These are phyloP conservation scores for Apocynum venetum DNA, from an alignment of 257 asterid genomes.

Conservation along the genomic window DNA sequence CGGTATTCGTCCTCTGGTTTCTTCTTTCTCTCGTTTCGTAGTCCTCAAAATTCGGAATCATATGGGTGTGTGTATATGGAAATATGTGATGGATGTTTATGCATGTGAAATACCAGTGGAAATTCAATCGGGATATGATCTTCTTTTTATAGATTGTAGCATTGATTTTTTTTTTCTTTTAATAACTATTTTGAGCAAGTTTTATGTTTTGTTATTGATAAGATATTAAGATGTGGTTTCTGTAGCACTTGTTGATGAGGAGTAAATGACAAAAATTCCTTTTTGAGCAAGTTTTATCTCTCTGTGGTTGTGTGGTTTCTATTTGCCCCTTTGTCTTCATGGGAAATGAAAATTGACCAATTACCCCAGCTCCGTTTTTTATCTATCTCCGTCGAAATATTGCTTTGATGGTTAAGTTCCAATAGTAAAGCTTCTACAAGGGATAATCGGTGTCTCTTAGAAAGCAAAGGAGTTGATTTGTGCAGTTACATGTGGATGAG, in stretches of 20 bases:
- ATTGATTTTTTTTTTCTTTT: neutral
- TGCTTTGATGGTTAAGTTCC: neutral
- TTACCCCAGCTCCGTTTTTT: neutral
- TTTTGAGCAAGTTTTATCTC: neutral
- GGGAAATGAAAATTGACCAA: neutral
- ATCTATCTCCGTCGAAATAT: neutral
- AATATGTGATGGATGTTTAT: neutral
- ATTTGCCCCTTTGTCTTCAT: neutral
- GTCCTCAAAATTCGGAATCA: neutral
- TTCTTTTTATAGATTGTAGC: neutral
- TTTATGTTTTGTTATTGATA: neutral
- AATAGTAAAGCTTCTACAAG: neutral
- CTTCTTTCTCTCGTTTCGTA: neutral
- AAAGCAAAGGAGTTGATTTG: neutral
- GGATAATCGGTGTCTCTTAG: neutral
- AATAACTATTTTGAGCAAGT: neutral
- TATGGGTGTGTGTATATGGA: neutral
- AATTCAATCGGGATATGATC: neutral
- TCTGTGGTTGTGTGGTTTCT: no score
- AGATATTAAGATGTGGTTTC: neutral
- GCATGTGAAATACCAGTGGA: neutral
- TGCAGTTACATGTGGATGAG: neutral
- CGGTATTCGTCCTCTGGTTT: neutral
- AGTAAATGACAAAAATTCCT: conserved; percentile 3
- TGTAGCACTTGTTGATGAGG: neutral